Percentiles rank a stretch among this genome's conserved stretches.
Conservation (phyloP, 2,329 filamentous ascomycete species). For the Penicillium expansum region DNA sequence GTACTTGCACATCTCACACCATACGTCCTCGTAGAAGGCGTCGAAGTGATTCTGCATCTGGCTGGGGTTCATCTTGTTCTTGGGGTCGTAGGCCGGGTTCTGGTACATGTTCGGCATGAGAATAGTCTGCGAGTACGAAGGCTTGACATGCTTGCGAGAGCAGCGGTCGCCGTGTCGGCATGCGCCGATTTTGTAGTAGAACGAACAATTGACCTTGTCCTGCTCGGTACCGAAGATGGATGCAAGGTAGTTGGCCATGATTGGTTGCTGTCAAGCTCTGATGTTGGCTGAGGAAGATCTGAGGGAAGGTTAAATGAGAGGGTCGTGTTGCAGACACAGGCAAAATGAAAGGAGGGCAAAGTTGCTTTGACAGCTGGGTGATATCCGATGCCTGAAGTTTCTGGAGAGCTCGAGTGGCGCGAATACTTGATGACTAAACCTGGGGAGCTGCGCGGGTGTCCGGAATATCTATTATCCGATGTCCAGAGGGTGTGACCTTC, state of each 20-base stretch:
- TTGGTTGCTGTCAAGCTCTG: slow-evolving; percentile 17
- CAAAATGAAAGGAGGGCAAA: neutral
- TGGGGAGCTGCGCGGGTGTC: slow-evolving; percentile 11
- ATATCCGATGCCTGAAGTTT: slow-evolving; percentile 33
- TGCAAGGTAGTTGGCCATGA: slow-evolving; percentile 96
- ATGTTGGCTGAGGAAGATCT: neutral
- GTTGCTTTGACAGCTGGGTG: slow-evolving; percentile 17
- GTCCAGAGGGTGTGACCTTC: too few relatives aligned
- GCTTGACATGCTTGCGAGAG: slow-evolving; percentile 98
- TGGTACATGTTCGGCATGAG: slow-evolving; percentile 98
- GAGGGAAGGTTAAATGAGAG: neutral
- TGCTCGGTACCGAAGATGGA: slow-evolving; percentile 99
- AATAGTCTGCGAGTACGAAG: slow-evolving; percentile 95
- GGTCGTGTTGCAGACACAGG: neutral
- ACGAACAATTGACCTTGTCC: slow-evolving; percentile 99
- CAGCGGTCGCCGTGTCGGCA: slow-evolving; percentile 98
- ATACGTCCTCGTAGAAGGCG: slow-evolving; percentile 99
- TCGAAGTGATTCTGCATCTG: slow-evolving; percentile 99
- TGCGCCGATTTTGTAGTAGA: slow-evolving; percentile 99
- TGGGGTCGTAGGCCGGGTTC: slow-evolving; percentile 94
- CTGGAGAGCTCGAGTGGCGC: slow-evolving; percentile 33
- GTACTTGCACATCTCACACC: slow-evolving; percentile 99
- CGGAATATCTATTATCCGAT: slow-evolving; percentile 12
- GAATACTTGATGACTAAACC: slow-evolving; percentile 24
- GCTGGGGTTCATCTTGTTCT: slow-evolving; percentile 92